Conservation (phyloP, 106 monocot species). For the Vanilla planifolia region DNA sequence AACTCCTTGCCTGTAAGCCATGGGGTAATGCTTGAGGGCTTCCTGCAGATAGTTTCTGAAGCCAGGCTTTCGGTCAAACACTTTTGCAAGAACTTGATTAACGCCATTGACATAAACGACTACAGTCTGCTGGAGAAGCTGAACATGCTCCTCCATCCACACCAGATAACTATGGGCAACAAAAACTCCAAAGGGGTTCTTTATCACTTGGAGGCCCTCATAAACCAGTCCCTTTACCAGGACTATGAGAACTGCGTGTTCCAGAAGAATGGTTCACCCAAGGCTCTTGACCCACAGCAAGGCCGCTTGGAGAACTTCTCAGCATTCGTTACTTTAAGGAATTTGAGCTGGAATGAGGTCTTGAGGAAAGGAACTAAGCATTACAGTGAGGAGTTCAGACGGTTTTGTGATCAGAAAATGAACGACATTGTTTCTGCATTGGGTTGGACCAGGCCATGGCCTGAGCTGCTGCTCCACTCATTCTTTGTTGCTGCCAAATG, state of each 20-base stretch:
- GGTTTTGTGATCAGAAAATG: constrained; percentile 92
- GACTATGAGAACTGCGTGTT: constrained; percentile 93
- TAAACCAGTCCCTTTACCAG: constrained; percentile 67
- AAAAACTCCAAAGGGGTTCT: constrained; percentile 35
- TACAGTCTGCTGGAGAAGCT: constrained; percentile 40
- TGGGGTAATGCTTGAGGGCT: constrained; percentile 94
- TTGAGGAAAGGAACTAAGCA: constrained; percentile 65
- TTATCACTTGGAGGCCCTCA: constrained; percentile 71
- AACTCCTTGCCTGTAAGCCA: constrained; percentile 68
- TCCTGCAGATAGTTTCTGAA: constrained; percentile 87
- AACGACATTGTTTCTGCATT: constrained; percentile 38
- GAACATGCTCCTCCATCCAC: constrained; percentile 38
- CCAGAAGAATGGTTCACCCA: constrained; percentile 57
- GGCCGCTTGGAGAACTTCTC: constrained; percentile 72
- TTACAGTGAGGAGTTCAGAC: constrained; percentile 71
- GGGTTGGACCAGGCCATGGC: constrained; percentile 58
- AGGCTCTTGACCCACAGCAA: constrained; percentile 56
- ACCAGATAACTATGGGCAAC: constrained; percentile 24
- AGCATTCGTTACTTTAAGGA: constrained; percentile 61
- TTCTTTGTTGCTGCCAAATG: constrained; percentile 88
- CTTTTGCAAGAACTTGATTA: constrained; percentile 65
- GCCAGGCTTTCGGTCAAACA: constrained; percentile 83
- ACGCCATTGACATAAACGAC: constrained; percentile 40
- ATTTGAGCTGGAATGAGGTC: constrained; percentile 88
- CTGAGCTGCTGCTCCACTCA: constrained; percentile 59